Percentiles rank a stretch among this genome's conserved stretches.
Conservation (phyloP, 371 early-diverging fungal species). For the Mucor saturninus region DNA sequence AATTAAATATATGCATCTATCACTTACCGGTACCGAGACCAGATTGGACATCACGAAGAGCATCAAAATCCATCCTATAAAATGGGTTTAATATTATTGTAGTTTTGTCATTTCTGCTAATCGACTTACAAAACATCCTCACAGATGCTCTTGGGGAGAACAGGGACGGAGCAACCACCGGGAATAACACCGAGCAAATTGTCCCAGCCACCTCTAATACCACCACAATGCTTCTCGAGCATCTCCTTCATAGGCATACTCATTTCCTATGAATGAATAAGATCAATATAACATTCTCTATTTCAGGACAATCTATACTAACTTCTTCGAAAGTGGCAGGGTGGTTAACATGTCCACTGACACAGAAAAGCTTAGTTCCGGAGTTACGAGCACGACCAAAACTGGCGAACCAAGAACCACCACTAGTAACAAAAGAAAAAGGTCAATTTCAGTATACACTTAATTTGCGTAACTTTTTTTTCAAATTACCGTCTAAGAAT, state of each 20-base stretch:
- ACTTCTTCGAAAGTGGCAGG: constrained; percentile 96
- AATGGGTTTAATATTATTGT: neutral
- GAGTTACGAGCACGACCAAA: constrained; percentile 93
- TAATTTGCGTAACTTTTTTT: neutral
- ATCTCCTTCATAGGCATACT: constrained; percentile 93
- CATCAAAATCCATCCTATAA: constrained; percentile 95
- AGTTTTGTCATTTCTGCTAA: neutral
- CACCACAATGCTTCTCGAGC: constrained; percentile 97
- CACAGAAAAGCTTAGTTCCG: constrained; percentile 97
- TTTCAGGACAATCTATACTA: neutral
- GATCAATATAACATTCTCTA: neutral
- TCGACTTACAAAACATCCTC: constrained; percentile 77
- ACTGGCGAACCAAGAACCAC: constrained; percentile 93
- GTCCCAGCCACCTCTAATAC: constrained; percentile 99
- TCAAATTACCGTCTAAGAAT: constrained; percentile 77
- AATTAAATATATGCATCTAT: no score
- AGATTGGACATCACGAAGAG: constrained; percentile 90
- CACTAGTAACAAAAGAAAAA: constrained; percentile 42
- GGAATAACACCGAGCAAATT: constrained; percentile 97
- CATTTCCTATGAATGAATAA: constrained; percentile 69
- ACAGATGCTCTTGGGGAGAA: constrained; percentile 87
- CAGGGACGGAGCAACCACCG: constrained; percentile 96
- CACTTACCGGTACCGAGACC: constrained; percentile 89
- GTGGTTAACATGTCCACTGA: constrained; percentile 96
- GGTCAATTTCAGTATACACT: neutral